A percentile compares a stretch with the other conserved stretches of the same genome.
Conservation (phyloP, 2,329 filamentous ascomycete species). For the Botryotinia narcissicola region DNA sequence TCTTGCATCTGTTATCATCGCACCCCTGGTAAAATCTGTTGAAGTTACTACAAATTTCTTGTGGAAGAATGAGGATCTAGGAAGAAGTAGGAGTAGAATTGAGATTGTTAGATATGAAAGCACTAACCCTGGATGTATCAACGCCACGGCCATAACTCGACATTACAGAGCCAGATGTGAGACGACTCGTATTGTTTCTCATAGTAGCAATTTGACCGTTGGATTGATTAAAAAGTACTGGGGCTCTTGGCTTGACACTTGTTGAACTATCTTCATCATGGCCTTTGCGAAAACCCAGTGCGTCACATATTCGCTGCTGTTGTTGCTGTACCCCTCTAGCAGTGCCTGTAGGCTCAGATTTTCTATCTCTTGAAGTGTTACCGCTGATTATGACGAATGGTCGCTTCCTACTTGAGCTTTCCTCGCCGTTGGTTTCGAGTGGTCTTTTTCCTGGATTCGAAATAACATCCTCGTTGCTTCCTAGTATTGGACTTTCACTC, state of each 20-base stretch:
- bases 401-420: not conserved
- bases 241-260: not conserved
- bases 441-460: not conserved
- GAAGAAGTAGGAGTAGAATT: not conserved
- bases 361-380: not conserved
- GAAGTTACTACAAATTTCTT: not conserved
- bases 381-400: not conserved
- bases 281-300: not conserved
- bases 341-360: not conserved
- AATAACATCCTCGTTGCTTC: not conserved
- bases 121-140: not conserved
- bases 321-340: not conserved
- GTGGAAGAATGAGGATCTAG: no score
- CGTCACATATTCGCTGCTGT: not conserved
- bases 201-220: not conserved
- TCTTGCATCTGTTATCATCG: not conserved
- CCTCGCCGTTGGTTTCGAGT: not conserved
- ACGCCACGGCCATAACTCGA: not conserved
- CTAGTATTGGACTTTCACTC: conserved; percentile 4
- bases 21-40: conserved; percentile 2
- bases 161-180: not conserved
- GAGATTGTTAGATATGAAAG: not conserved
- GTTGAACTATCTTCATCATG: not conserved
- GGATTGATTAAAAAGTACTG: not conserved
- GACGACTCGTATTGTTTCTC: not conserved